Base-by-base conservation (phyloP, 2,329 filamentous ascomycete species). In the Colletotrichum liriopes region DNA sequence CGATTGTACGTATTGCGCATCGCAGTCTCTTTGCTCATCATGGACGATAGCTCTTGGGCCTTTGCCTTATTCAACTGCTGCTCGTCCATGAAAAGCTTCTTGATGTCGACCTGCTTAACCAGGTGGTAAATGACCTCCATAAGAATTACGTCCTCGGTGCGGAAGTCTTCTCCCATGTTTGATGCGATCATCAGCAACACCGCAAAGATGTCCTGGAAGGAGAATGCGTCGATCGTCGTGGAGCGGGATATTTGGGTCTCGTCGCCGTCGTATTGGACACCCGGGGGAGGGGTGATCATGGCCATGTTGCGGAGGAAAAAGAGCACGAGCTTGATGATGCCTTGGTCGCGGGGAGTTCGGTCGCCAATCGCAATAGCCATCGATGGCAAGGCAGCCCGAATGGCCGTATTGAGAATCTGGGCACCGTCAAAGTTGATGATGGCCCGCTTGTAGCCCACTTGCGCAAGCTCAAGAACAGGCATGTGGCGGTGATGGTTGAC, bases 41-140 rank as follows among this genome's bases (percentile, higher is more conserved):
- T 83, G 20, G 86, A 86, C 29, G 91, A 89, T 12, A 98, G 87
- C 78, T 98, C 94, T 71, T 93, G 87, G 0, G 91, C 90, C 72
- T 93, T 92, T 47, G 90, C 90, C 65, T 88, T 90, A 73, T 87
- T 90, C 60, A 94, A 84, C 79, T 96, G 90, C 74, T 90, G 86
- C 65, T 96, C 91, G 74, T 93, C 89, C 89, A 97, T 92, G 80
- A 98, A 98, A 2, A 99, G 84, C 79, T 94, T 94, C 72, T 93
- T 89, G 2, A 93, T 88, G 80, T 98, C 92, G 18, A 98, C 91
- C 26, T 95, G 94, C 81, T 98, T 98, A 70, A 98, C 89, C 1
- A 99, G 82, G 77, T 98, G 94, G 82, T 98, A 99, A 37, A 99
- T 84, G 49, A 96, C 93, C 79, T 99, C 96, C 83, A 99, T 90